phyloP scores from a whole-genome alignment of 352 stramenopile species.

The Aphanomyces astaci region DNA sequence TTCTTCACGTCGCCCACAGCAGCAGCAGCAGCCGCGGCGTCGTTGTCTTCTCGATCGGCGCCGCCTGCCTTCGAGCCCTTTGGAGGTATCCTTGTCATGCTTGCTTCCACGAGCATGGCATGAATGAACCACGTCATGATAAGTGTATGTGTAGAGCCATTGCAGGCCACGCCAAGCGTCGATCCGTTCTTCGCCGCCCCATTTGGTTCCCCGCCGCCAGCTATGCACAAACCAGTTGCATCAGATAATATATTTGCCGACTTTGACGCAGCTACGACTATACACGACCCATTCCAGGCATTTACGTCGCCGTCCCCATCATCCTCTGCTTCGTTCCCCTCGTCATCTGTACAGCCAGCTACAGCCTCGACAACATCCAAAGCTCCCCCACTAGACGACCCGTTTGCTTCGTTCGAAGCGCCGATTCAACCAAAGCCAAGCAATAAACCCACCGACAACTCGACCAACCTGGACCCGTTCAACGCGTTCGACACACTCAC shows the following conservation, averaged over 20 bases:
- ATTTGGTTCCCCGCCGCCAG: neutral
- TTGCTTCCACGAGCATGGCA: constrained; percentile 38
- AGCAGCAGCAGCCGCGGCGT: too few relatives aligned
- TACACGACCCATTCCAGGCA: neutral
- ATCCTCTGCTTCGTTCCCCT: neutral
- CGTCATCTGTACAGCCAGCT: too few relatives aligned
- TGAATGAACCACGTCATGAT: too few relatives aligned
- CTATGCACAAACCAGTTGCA: too few relatives aligned
- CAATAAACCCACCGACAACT: neutral
- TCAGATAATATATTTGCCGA: too few relatives aligned
- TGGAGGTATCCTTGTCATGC: constrained; percentile 58
- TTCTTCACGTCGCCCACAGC: neutral
- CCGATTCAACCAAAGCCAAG: neutral
- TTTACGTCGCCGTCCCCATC: neutral
- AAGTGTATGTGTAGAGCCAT: neutral
- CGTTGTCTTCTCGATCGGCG: too few relatives aligned
- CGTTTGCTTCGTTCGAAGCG: neutral
- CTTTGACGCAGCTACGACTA: neutral
- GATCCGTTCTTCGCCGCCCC: neutral
- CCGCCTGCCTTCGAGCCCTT: constrained; percentile 16
- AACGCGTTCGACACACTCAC: constrained; percentile 19
- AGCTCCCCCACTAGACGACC: neutral
- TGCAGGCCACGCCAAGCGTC: neutral
- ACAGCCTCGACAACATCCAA: neutral
- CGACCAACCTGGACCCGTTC: neutral